Conservation (phyloP, 2,329 filamentous ascomycete species). For the Aspergillus floridensis region DNA sequence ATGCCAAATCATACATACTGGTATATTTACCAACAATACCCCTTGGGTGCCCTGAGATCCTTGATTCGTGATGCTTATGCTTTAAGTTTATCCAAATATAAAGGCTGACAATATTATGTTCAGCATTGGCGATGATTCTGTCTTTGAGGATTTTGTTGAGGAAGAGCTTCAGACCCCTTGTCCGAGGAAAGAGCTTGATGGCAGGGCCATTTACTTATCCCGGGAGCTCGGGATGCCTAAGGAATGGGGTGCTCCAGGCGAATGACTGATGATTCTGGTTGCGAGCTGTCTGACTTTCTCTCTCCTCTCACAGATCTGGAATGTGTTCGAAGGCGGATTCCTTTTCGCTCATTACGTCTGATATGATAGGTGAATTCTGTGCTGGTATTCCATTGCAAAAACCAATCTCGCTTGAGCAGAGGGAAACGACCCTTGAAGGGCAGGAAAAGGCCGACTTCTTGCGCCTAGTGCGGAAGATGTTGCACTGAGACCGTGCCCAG, state of each 20-base stretch:
- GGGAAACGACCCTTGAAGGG: slow-evolving; percentile 39
- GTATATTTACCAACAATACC: slow-evolving; percentile 24
- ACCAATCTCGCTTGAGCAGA: slow-evolving; percentile 33
- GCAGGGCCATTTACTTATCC: slow-evolving; percentile 45
- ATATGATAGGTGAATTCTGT: slow-evolving; percentile 28
- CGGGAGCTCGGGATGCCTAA: slow-evolving; percentile 38
- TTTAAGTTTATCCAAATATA: slow-evolving; percentile 33
- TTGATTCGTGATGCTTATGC: no score
- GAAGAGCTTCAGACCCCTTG: slow-evolving; percentile 40
- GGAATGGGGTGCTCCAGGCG: slow-evolving; percentile 28
- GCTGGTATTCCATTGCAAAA: slow-evolving; percentile 21
- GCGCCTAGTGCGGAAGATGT: slow-evolving; percentile 35
- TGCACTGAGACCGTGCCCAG: slow-evolving; percentile 35
- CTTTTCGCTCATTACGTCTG: slow-evolving; percentile 37
- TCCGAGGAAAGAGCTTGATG: slow-evolving; percentile 45
- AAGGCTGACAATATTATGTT: slow-evolving; percentile 51
- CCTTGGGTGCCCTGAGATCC: no score
- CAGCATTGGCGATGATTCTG: slow-evolving; percentile 39
- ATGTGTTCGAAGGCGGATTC: slow-evolving; percentile 47
- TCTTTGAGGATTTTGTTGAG: slow-evolving; percentile 43
- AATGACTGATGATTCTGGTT: slow-evolving; percentile 2
- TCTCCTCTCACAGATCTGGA: slow-evolving; percentile 44
- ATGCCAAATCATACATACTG: slow-evolving; percentile 48
- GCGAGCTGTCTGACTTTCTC: slow-evolving; percentile 8
- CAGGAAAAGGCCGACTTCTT: slow-evolving; percentile 32